phyloP scores from a whole-genome alignment of 2,329 filamentous ascomycete species.

The Aspergillus proliferans region DNA sequence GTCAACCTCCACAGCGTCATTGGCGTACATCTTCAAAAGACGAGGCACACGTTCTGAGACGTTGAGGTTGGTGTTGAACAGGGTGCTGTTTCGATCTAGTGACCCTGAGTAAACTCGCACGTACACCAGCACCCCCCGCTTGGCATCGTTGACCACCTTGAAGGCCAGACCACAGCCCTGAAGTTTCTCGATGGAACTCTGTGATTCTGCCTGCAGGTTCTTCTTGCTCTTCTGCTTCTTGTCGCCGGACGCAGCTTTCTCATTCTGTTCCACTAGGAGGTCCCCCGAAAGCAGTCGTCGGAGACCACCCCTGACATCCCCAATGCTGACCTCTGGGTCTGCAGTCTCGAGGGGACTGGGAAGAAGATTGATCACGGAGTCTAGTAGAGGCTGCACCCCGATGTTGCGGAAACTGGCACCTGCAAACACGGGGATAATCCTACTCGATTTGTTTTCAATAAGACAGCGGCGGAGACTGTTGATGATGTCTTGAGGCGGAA shows the following conservation, averaged over 20 bases:
- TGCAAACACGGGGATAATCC: slow-evolving; percentile 79
- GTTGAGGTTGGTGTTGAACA: slow-evolving; percentile 83
- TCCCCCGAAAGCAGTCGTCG: slow-evolving; percentile 44
- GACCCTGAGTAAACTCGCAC: slow-evolving; percentile 85
- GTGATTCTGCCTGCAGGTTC: slow-evolving; percentile 40
- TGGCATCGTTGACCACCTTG: slow-evolving; percentile 87
- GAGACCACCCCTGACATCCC: slow-evolving; percentile 50
- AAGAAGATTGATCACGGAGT: slow-evolving; percentile 80
- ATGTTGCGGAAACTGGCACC: slow-evolving; percentile 92
- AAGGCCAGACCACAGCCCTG: slow-evolving; percentile 68
- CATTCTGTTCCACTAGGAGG: slow-evolving; percentile 31
- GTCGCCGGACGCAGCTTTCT: slow-evolving; percentile 28
- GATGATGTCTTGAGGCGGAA: slow-evolving; percentile 62
- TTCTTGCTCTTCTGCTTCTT: slow-evolving; percentile 39
- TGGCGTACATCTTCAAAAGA: slow-evolving; percentile 83
- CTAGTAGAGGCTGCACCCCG: slow-evolving; percentile 83
- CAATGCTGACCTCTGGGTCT: slow-evolving; percentile 69
- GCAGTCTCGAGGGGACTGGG: slow-evolving; percentile 76
- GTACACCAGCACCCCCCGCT: slow-evolving; percentile 82
- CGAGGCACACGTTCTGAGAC: slow-evolving; percentile 73
- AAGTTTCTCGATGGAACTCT: slow-evolving; percentile 53
- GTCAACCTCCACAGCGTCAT: slow-evolving; percentile 76
- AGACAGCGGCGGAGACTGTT: slow-evolving; percentile 69
- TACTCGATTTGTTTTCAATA: slow-evolving; percentile 54
- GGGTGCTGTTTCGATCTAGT: slow-evolving; percentile 63